Evolutionary conservation across 208 protist species (phyloP).

Genomic region (Phytomonas sp.): DNA sequence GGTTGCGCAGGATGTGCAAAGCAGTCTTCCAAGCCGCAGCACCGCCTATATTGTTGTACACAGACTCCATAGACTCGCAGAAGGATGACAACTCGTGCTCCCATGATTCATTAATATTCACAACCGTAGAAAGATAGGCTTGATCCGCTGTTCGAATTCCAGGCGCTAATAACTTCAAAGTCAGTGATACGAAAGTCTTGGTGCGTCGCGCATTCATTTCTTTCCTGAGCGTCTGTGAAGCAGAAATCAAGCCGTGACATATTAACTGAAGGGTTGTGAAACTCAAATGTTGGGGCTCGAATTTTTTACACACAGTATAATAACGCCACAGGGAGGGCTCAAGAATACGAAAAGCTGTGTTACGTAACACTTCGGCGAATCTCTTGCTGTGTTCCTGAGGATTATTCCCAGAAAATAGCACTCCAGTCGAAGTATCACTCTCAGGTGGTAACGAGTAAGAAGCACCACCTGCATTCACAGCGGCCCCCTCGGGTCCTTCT

Average conservation of each 20-base stretch:
- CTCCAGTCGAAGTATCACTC: neutral
- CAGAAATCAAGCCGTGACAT: neutral
- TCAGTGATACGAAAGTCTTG: neutral
- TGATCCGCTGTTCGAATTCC: neutral
- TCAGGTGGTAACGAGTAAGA: constrained; percentile 1
- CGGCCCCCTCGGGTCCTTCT: constrained; percentile 65
- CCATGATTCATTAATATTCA: neutral
- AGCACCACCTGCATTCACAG: constrained; percentile 25
- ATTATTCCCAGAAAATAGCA: neutral
- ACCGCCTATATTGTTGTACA: constrained; percentile 20
- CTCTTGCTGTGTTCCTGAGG: neutral
- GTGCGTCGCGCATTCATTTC: neutral
- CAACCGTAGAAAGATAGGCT: neutral
- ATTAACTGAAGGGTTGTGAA: neutral
- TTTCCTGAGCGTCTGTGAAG: neutral
- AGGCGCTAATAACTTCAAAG: neutral
- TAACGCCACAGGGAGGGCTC: constrained; percentile 61
- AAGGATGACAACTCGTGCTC: neutral
- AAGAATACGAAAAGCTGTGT: constrained; percentile 62
- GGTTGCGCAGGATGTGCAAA: constrained; percentile 37
- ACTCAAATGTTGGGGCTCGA: neutral
- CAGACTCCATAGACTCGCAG: constrained; percentile 7
- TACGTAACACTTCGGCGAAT: constrained; percentile 37
- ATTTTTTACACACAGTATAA: constrained; percentile 8
- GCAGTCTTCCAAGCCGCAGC: constrained; percentile 34